A percentile compares a stretch with the other conserved stretches of the same genome.
Evolutionary conservation across 2,329 filamentous ascomycete genomes (phyloP).

Genomic region (Fusarium sp.): DNA sequence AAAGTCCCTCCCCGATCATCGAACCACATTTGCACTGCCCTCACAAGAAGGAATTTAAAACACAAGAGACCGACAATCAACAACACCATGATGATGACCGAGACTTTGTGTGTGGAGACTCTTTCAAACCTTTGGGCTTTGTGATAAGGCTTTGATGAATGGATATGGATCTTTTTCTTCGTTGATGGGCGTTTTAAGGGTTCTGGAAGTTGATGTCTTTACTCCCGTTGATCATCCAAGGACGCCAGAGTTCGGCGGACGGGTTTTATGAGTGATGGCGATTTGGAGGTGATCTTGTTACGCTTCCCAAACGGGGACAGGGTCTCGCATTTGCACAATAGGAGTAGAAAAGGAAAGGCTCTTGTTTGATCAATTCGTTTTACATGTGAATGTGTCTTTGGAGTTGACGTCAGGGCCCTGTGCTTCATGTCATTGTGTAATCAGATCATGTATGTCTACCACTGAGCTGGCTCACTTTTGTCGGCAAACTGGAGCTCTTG

Average conservation of each 20-base stretch:
- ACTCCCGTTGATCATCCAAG: conserved; percentile 26
- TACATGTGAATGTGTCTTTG: conserved; percentile 2
- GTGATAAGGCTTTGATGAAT: conserved; percentile 8
- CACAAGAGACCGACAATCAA: conserved; percentile 44
- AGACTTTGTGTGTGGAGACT: conserved; percentile 29
- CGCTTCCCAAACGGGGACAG: conserved; percentile 42
- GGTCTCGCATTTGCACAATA: conserved; percentile 48
- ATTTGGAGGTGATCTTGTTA: conserved; percentile 43
- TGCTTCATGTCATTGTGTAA: background rate
- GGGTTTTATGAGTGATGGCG: conserved; percentile 39
- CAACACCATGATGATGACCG: conserved; percentile 39
- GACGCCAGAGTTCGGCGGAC: conserved; percentile 39
- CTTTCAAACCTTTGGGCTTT: conserved; percentile 3
- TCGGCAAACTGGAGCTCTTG: background rate
- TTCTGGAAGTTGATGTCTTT: conserved; percentile 5
- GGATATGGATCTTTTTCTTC: conserved; percentile 1
- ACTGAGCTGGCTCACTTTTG: background rate
- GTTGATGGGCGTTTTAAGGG: conserved; percentile 8
- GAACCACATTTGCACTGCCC: conserved; percentile 38
- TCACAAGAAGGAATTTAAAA: conserved; percentile 44
- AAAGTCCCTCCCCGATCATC: conserved; percentile 42
- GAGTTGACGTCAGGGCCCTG: background rate
- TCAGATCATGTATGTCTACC: background rate
- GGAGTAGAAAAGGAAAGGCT: conserved; percentile 50
- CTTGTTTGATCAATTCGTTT: conserved; percentile 41